Base-by-base conservation (phyloP, 768 basidiomycete genomes). In the Boletus reticulatus region DNA sequence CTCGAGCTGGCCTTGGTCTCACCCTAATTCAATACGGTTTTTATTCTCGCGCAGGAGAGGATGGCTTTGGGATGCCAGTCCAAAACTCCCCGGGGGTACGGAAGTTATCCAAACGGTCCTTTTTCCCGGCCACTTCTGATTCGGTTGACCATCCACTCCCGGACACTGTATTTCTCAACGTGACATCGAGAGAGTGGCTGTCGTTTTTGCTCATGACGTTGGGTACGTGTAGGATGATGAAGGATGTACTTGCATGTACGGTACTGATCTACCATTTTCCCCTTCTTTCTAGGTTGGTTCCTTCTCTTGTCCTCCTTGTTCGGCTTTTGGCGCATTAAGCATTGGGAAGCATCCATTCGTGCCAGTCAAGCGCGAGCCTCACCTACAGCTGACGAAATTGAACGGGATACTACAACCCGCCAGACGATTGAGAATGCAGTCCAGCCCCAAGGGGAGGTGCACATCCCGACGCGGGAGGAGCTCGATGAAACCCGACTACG, bases 1-100 rank as follows among this genome's bases (percentile, higher is more conserved):
- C 92, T 16, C 88, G 93, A 43, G 94, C 93, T 0, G 96, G 96
- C 31, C 84, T 99, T n/a, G 96, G 96, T 17, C 79, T 97, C 62
- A 98, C 93, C 0, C 77, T 98, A 57, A 95, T 98, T 59, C 96
- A 98, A 66, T 92, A 87, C 62, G 96, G 95, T 1, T 84, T 95
- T 64, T 87, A 84, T 67, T 83, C 89, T 13, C 83, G 83, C 49
- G 57, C 70, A 13, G 69, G 68, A 38, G 63, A 62, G 13, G 60
- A 71, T 60, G 69, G 71, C 58, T 62, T 74, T 43, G 64, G 62
- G 48, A 50, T 58, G 37, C 53, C 48, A 55, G 64, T 48, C 10
- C 63, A 62, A n/a, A 62, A 53, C 31, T 16, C 53, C 6, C 32
- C 62, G 14, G 65, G 50, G 50, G 57, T 58, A 52, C 57, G 59